Evolutionary conservation across 2,329 filamentous ascomycete genomes (phyloP), one percentile per base, ranked within the genome.

Genomic region (Diaporthe caulivora): DNA sequence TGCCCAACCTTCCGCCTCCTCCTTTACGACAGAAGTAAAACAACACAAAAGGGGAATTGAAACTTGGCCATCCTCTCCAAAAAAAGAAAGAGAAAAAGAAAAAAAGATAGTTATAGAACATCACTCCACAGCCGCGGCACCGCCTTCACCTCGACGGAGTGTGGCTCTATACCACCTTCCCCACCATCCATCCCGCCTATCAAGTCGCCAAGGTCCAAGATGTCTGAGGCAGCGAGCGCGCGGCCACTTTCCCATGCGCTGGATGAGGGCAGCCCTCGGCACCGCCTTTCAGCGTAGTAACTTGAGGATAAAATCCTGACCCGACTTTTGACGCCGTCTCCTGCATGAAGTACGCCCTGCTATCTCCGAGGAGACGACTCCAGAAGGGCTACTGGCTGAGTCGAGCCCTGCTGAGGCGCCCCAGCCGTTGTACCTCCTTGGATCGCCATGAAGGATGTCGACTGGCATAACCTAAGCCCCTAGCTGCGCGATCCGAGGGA

Each of bases 21-120:
- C 57, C 57, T 58, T 40, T 53, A 49, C 49, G 26, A 62, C 68
- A 62, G 49, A 71, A 57, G 49, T 29, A 24, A 34, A 71, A 65
- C 51, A 62, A 74, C 60, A 53, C 64, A 72, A 57, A 72, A 51
- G 44, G 57, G 67, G 44, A 73, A 65, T 44, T 64, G 51, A 53
- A 73, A 37, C 62, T 51, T 40, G 62, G 44, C 29, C 62, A 37
- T 65, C 62, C 44, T 65, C 62, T 65, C 62, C 62, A 65, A 65
- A 54, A 47, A 51, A 34, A 40, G 11, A 13, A 13, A 9, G 34
- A 54, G 40, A 51, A 34, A 40, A 13, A 13, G 11, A 9, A 9
- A 9, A 9, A 5, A 9, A 10, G 62, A 24, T 64, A 74, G 62
- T 37, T 65, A 65, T 65, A 65, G 62, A 65, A 65, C 62, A 65